Conservation (phyloP, 2,329 filamentous ascomycete genomes). For the Alternaria dauci region DNA sequence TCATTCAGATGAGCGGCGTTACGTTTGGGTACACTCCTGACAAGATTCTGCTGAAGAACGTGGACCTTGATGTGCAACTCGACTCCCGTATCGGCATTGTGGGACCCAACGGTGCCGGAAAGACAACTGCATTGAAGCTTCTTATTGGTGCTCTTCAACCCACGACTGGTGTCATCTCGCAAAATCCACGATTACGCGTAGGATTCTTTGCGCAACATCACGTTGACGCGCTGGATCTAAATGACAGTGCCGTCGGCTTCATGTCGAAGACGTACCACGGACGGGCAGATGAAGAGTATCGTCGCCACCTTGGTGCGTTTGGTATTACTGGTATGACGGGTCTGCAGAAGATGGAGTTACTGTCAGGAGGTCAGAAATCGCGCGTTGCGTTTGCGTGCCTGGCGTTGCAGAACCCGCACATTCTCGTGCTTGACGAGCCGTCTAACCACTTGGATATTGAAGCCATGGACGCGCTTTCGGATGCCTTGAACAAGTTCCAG, state of each 20-base stretch:
- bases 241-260: slow-evolving; percentile 88
- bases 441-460: slow-evolving; percentile 99
- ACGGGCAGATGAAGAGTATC: slow-evolving; percentile 94
- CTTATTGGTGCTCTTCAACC: slow-evolving; percentile 86
- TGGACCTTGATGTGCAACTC: slow-evolving; percentile 95
- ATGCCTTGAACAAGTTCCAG: slow-evolving; percentile 84
- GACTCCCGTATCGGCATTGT: slow-evolving; percentile 99
- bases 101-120: slow-evolving; percentile 98
- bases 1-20: slow-evolving; percentile 95
- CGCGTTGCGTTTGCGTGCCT: slow-evolving; percentile 98
- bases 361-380: slow-evolving; percentile 98
- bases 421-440: slow-evolving; percentile 96
- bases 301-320: slow-evolving; percentile 88
- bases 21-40: slow-evolving; percentile 87
- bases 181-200: slow-evolving; percentile 85
- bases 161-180: slow-evolving; percentile 81
- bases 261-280: slow-evolving; percentile 94
- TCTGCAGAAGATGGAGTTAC: slow-evolving; percentile 90
- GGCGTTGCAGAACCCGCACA: slow-evolving; percentile 92
- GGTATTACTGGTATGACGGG: slow-evolving; percentile 92
- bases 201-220: slow-evolving; percentile 99
- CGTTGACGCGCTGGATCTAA: slow-evolving; percentile 93
- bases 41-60: slow-evolving; percentile 79
- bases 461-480: slow-evolving; percentile 93
- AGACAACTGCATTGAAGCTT: slow-evolving; percentile 98